Evolutionary conservation across 2,329 filamentous ascomycete genomes (phyloP), one percentile per base, ranked within the genome.

Genomic region (Hirsutella rhossiliensis): DNA sequence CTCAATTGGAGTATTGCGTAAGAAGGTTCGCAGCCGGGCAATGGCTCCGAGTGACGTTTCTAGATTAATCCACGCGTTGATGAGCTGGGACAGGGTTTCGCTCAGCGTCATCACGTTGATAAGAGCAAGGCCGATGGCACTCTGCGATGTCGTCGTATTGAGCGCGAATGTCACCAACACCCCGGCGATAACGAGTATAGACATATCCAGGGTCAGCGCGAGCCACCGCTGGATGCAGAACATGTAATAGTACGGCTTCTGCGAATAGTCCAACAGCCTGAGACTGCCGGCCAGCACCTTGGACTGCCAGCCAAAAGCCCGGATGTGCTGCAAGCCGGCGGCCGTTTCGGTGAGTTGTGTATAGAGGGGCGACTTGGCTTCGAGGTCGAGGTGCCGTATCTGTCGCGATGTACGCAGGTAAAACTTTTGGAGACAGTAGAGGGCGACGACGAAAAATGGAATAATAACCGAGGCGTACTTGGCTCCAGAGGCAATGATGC

Each of bases 401-500:
- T 77, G 75, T 0, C 74, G 65, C 0, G 73, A 76, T 1, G 74
- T 77, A 5, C 68, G 63, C 2, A 79, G 62, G 30, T 54, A 54
- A 38, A 47, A 50, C 3, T 48, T 48, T 23, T 58, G 56, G 6
- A 58, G 18, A 3, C 48, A 29, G 43, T 51, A 56, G 7, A 56
- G 38, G 4, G 44, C 45, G 11, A 50, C 27, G 4, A 49, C 4
- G 0, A 42, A 29, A 9, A 66, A 45, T 0, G 73, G 73, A 13
- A 75, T 60, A 0, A 62, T 62, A 2, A 69, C 52, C 0, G 61
- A 61, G 4, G 38, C 30, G 32, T 43, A 43, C 20, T 41, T 43
- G 8, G 45, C 45, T 12, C 44, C 44, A n/a, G 44, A 46, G 11
- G 38, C 38, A 19, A 46, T 46, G 41, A 46, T 46, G 13, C 36